Conservation (phyloP, 805 yeast species). For the Nakazawaea anatomiae region DNA sequence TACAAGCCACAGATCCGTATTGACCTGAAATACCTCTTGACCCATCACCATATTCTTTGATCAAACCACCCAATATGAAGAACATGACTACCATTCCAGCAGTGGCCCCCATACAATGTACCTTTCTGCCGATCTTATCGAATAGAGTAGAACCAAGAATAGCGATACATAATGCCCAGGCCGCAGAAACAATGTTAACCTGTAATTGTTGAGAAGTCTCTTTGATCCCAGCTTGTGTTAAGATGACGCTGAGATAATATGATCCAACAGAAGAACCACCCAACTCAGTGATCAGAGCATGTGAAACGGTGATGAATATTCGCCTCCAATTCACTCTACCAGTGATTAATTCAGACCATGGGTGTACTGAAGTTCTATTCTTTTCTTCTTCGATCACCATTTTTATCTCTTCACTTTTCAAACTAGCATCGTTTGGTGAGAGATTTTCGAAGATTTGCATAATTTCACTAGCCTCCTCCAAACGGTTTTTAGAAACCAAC, state of each 20-base stretch:
- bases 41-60: slow-evolving; percentile 17
- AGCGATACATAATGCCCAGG: slow-evolving; percentile 18
- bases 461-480: slow-evolving; percentile 20
- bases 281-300: slow-evolving; percentile 21
- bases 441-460: slow-evolving; percentile 15
- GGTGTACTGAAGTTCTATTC: slow-evolving; percentile 13
- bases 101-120: slow-evolving; percentile 18
- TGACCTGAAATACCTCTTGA: slow-evolving; percentile 14
- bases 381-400: slow-evolving; percentile 17
- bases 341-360: slow-evolving; percentile 19
- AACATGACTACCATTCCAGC: slow-evolving; percentile 19
- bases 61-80: slow-evolving; percentile 21
- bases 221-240: slow-evolving; percentile 20
- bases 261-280: slow-evolving; percentile 22
- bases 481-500: slow-evolving; percentile 18
- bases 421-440: slow-evolving; percentile 16
- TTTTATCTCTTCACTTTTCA: slow-evolving; percentile 19
- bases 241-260: slow-evolving; percentile 28
- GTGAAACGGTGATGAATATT: slow-evolving; percentile 21
- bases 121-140: slow-evolving; percentile 19
- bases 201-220: slow-evolving; percentile 18
- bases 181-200: slow-evolving; percentile 21
- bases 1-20: slow-evolving; percentile 19
- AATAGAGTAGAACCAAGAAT: slow-evolving; percentile 19
- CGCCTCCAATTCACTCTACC: slow-evolving; percentile 19